Base-by-base conservation (phyloP, 208 protist genomes). In the Leishmania lainsoni region DNA sequence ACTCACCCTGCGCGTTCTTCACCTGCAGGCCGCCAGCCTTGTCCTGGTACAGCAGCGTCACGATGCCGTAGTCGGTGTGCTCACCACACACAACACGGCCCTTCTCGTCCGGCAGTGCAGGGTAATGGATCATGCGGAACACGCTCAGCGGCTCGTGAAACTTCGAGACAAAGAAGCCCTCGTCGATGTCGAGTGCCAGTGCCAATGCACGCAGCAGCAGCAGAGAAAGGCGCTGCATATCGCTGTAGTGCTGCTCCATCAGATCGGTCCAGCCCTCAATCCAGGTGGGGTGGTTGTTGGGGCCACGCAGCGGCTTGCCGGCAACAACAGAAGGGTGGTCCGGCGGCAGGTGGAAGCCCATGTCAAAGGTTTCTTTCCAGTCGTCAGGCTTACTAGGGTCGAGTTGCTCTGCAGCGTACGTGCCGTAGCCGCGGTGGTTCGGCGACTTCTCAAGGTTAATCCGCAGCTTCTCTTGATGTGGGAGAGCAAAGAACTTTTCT, bases 31-130 rank as follows among this genome's bases (percentile, higher is more conserved):
- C 92, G 17, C 86, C 88, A 42, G 56, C 73, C 5, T 65, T 75
- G 78, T 94, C 92, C 81, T 97, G 93, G 79, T 94, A 94, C 59
- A 97, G 86, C 69, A 95, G 80, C 63, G 93, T 97, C 56, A 97
- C 85, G 75, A 94, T 89, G 69, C 93, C 93, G 80, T 97, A 97
- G 84, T 97, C 93, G 39, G 88, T 93, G 86, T 97, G 93, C 65
- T 81, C 89, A 14, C 93, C 93, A 61, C 86, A 89, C 56, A 91
- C 90, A 35, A 90, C 76, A 3, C 86, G 81, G 73, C 83, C 83
- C 80, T 93, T 84, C 69, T 88, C 84, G 1, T 86, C 70, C 39
- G 87, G 80, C 51, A 92, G 86, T 17, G 86, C 88, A 9, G 91
- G 91, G 84, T 94, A 95, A 86, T 93, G 87, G 65, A 97, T 91